Evolutionary conservation across 768 basidiomycete genomes (phyloP).

Genomic region (Lactarius sp.): DNA sequence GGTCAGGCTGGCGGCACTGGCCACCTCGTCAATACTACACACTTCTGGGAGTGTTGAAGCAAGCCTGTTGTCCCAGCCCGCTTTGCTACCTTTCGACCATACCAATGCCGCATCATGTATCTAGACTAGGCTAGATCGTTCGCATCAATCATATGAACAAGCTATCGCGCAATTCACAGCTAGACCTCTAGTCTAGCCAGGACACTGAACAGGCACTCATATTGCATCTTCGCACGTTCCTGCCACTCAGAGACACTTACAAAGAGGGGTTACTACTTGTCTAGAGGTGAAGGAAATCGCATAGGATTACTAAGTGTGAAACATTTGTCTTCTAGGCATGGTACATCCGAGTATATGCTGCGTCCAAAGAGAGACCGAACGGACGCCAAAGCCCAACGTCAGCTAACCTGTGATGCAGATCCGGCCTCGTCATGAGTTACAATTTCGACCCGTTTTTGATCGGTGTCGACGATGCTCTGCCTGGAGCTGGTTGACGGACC

Average conservation of each 20-base stretch:
- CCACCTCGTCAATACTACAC: no score
- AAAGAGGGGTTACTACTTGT: neutral
- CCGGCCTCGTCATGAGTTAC: neutral
- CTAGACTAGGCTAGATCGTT: neutral
- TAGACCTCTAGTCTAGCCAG: neutral
- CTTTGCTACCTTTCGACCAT: no score
- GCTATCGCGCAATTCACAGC: neutral
- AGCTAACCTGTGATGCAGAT: neutral
- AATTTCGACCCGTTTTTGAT: neutral
- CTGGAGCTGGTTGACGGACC: neutral
- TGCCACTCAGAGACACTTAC: neutral
- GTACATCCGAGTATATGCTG: neutral
- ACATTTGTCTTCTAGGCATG: neutral
- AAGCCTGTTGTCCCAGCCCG: no score
- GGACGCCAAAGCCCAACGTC: neutral
- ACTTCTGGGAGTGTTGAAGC: no score
- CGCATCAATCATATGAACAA: neutral
- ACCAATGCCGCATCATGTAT: no score
- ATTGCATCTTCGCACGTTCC: neutral
- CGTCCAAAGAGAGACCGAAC: neutral
- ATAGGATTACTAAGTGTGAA: neutral
- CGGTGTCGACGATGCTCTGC: neutral
- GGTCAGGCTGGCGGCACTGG: no score
- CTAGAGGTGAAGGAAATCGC: neutral
- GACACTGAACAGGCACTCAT: neutral